Percentiles rank a stretch among this genome's conserved stretches.
Conservation (phyloP, 75 land plant genomes). For the Cupressus sempervirens region DNA sequence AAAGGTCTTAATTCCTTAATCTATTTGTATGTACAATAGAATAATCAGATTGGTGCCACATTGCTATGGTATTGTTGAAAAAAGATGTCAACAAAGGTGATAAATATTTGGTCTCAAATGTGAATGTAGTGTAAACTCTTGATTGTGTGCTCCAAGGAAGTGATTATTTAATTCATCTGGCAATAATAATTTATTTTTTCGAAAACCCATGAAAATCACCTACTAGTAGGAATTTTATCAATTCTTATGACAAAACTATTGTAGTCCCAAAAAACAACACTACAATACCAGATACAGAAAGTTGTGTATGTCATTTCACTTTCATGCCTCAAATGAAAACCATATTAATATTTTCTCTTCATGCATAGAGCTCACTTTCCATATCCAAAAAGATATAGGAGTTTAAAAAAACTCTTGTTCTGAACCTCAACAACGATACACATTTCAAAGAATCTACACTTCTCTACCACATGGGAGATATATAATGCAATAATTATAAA, state of each 20-base stretch:
- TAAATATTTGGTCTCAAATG: no score
- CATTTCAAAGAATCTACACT: slow-evolving; percentile 10
- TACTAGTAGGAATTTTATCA: background rate
- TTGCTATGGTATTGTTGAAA: no score
- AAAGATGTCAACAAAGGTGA: no score
- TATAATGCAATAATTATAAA: slow-evolving; percentile 6
- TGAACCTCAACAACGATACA: background rate
- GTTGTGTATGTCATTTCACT: background rate
- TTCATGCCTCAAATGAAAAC: no score
- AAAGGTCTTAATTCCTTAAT: no score
- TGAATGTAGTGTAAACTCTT: no score
- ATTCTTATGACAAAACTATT: slow-evolving; percentile 1
- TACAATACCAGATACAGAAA: background rate
- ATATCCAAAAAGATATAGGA: slow-evolving; percentile 6
- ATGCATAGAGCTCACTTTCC: background rate
- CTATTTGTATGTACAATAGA: no score
- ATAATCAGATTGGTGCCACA: no score
- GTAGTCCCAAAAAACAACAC: background rate
- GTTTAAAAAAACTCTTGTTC: background rate
- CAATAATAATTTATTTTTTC: no score
- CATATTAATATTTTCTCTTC: background rate
- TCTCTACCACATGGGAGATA: slow-evolving; percentile 6
- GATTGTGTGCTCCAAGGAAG: no score
- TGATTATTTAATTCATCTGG: no score
- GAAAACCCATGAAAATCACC: background rate